Conservation (phyloP, 2,329 filamentous ascomycete species). For the Gnomoniopsis sp. region DNA sequence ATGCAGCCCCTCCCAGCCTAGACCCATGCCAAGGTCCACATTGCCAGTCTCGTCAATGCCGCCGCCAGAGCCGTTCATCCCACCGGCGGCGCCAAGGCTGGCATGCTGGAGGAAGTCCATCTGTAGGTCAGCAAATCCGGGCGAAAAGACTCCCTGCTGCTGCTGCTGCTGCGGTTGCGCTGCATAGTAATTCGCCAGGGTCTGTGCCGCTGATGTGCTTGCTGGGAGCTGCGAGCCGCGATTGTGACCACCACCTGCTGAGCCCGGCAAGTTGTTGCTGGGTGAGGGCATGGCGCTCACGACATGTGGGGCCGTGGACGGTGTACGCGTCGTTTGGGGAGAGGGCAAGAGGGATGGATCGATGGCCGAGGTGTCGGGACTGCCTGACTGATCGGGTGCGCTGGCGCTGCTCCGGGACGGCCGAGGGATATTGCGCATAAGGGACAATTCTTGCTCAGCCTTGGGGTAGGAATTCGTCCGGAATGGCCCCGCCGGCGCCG, state of each 20-base stretch:
- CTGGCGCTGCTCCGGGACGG: constrained; percentile 35
- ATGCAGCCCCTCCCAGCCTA: constrained; percentile 61
- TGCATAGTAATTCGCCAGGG: constrained; percentile 10
- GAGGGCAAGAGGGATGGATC: constrained; percentile 46
- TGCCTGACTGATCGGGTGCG: constrained; percentile 28
- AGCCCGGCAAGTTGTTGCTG: constrained; percentile 11
- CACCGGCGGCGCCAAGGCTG: constrained; percentile 31
- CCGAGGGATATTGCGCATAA: constrained; percentile 38
- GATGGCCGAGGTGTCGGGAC: constrained; percentile 30
- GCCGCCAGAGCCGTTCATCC: constrained; percentile 20
- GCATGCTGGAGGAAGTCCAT: constrained; percentile 50
- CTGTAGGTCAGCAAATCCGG: constrained; percentile 37
- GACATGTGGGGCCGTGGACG: constrained; percentile 25
- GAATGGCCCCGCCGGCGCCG: constrained; percentile 22
- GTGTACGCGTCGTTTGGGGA: constrained; percentile 35
- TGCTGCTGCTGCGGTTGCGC: constrained; percentile 31
- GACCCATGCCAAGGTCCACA: constrained; percentile 59
- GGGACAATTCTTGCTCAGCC: constrained; percentile 36
- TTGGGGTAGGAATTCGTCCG: constrained; percentile 29
- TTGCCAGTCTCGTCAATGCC: constrained; percentile 19
- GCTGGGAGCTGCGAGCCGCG: constrained; percentile 18
- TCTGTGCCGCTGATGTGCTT: constrained; percentile 24
- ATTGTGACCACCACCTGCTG: constrained; percentile 24
- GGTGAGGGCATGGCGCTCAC: neutral
- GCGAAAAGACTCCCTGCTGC: constrained; percentile 23